Evolutionary conservation across 192 early-diverging fungal species (phyloP).

Genomic region (Dimargaris verticillata): DNA sequence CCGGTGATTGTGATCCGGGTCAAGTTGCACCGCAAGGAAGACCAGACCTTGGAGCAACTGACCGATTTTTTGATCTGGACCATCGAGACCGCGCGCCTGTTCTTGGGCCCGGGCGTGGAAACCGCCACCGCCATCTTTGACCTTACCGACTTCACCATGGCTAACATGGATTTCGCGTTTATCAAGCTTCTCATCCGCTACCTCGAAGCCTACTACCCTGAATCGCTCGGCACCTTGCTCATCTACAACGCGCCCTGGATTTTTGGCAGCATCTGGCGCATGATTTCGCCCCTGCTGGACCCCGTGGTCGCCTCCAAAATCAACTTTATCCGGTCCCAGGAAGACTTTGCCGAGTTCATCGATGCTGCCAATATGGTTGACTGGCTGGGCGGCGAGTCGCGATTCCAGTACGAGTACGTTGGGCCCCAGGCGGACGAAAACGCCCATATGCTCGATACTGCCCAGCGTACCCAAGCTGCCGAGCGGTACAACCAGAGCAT

Average conservation of each 20-base stretch:
- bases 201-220: slow-evolving; percentile 83
- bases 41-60: slow-evolving; percentile 10
- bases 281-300: slow-evolving; percentile 70
- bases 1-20: slow-evolving; percentile 38
- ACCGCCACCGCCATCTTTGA: slow-evolving; percentile 63
- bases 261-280: slow-evolving; percentile 67
- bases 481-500: slow-evolving; percentile 19
- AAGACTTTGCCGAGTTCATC: slow-evolving; percentile 48
- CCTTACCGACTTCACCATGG: slow-evolving; percentile 54
- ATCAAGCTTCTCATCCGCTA: slow-evolving; percentile 61
- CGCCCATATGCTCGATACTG: slow-evolving; percentile 26
- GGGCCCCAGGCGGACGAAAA: slow-evolving; percentile 29
- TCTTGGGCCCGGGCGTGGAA: slow-evolving; percentile 35
- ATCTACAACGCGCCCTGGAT: slow-evolving; percentile 83
- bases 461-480: slow-evolving; percentile 19
- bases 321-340: slow-evolving; percentile 42
- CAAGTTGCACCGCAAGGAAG: slow-evolving; percentile 31
- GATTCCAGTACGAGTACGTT: slow-evolving; percentile 36
- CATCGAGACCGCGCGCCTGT: slow-evolving; percentile 38
- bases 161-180: slow-evolving; percentile 64
- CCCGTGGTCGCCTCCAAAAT: slow-evolving; percentile 81
- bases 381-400: slow-evolving; percentile 38
- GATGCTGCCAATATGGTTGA: slow-evolving; percentile 36
- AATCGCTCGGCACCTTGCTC: slow-evolving; percentile 61
- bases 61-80: slow-evolving; percentile 16